Base-by-base conservation (phyloP, 257 asterid species). In the Parsonsia alboflavescens region DNA sequence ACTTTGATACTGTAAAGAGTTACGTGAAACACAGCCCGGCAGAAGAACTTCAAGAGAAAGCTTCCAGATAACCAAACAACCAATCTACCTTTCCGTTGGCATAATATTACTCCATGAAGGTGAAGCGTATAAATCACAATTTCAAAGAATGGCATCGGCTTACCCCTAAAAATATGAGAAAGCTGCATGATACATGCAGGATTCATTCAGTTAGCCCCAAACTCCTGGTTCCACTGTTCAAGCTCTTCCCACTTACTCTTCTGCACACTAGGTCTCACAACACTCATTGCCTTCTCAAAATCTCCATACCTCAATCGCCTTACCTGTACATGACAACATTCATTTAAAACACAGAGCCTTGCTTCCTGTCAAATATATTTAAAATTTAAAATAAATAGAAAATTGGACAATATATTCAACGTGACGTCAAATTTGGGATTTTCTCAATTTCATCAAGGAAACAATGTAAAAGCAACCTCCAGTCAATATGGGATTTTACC, bases 161-260 rank as follows among this genome's bases (percentile, higher is more conserved):
- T 11, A 33, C 5, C 6, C 19, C 30, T 11, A 49, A 49, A 36
- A 57, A 45, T 36, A 46, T 63, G 12, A 26, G 22, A 7, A 6
- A 33, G 6, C 49, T 17, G 15, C 2, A 1, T 9, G 26, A 24
- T 24, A 52, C 2, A 15, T 24, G 66, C 2, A 15, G 4, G 61
- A 8, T 16, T 56, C 8, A 48, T 59, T 88, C 85, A 92, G 84
- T 81, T 90, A 26, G 97, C 85, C 58, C 99, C 99, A 24, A 89
- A 94, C 82, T 92, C 96, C 67, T 79, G 82, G 75, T 94, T 94
- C 99, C 99, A 94, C 70, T 56, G 85, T 59, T 92, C 97, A 30
- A 94, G 96, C 80, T 94, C 99, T 77, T 83, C 87, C 99, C 99
- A 94, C 84, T 89, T 90, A 85, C 89, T 84, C 87, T 85, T 89